Conservation (phyloP, 2,329 filamentous ascomycete genomes). For the Aspergillus alliaceus region DNA sequence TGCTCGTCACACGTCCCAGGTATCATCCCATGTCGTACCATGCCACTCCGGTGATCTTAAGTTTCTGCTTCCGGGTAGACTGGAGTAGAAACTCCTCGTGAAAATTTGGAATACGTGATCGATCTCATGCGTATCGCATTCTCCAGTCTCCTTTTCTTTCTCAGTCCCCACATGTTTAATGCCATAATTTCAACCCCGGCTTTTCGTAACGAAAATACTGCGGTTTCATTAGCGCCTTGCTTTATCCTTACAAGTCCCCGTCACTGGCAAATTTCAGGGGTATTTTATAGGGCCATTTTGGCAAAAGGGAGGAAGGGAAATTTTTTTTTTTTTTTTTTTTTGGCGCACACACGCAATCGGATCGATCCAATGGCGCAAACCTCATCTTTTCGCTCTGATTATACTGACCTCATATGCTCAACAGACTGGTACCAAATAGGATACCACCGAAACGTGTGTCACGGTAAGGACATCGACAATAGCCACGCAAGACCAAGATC, state of each 20-base stretch:
- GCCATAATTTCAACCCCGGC: constrained; percentile 9
- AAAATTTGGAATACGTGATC: constrained; percentile 1
- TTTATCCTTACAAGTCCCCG: not conserved
- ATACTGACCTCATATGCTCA: not conserved
- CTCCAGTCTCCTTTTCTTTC: constrained; percentile 11
- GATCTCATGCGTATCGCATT: not conserved
- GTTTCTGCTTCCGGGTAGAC: constrained; percentile 17
- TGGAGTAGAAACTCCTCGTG: constrained; percentile 14
- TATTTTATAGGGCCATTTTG: constrained; percentile 1
- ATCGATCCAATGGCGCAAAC: not conserved
- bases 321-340: too few species aligned
- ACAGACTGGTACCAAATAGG: not conserved
- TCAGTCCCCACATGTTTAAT: constrained; percentile 31
- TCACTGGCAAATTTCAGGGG: constrained; percentile 2
- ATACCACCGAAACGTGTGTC: not conserved
- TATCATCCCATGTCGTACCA: constrained; percentile 8
- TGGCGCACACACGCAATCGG: not conserved
- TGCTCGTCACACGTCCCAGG: constrained; percentile 20
- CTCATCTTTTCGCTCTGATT: not conserved
- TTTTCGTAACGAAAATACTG: constrained; percentile 15
- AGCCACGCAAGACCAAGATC: not conserved
- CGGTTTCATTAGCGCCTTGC: constrained; percentile 19
- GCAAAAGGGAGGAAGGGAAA: not conserved
- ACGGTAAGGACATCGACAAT: not conserved
- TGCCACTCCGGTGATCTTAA: constrained; percentile 19